A percentile compares a stretch with the other conserved stretches of the same genome.
These are phyloP conservation scores for Ophiosphaerella narmari DNA, from an alignment of 2,329 filamentous ascomycete species.

Conservation along the genomic window DNA sequence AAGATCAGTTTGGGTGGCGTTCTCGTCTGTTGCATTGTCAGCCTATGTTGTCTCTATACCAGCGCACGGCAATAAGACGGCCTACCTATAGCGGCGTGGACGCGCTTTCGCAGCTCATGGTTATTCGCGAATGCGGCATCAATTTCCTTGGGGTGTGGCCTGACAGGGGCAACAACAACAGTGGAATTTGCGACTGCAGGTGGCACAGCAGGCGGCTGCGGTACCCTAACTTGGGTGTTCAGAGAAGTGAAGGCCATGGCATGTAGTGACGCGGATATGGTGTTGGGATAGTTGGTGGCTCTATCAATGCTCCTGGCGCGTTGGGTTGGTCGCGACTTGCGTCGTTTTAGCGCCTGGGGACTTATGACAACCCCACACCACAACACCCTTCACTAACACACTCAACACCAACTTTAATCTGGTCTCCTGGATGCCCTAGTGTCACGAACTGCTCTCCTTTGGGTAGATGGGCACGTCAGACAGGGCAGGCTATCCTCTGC, in stretches of 20 bases:
- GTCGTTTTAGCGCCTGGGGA: slow-evolving; percentile 11
- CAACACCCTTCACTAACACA: not conserved
- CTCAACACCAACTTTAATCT: no score
- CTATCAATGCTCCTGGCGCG: slow-evolving; percentile 9
- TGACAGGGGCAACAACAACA: slow-evolving; percentile 4
- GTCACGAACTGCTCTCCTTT: no score
- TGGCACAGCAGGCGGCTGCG: slow-evolving; percentile 8
- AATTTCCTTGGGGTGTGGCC: slow-evolving; percentile 33
- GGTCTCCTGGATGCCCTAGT: no score
- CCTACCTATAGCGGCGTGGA: slow-evolving; percentile 44
- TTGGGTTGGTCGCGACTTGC: slow-evolving; percentile 17
- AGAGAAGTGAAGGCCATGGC: slow-evolving; percentile 31
- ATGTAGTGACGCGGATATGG: not conserved
- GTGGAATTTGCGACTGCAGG: not conserved
- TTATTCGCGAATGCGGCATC: slow-evolving; percentile 42
- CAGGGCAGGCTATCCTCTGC: no score
- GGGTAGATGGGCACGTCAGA: no score
- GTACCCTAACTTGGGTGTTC: slow-evolving; percentile 17
- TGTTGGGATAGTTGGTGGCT: not conserved
- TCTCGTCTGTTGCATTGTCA: slow-evolving; percentile 27
- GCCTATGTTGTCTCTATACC: not conserved
- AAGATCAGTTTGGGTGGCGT: slow-evolving; percentile 37
- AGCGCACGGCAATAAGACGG: not conserved
- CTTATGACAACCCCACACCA: slow-evolving; percentile 15
- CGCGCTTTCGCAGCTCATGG: slow-evolving; percentile 43